Evolutionary conservation across 1,139 yeast species (phyloP).

Genomic region (Sugiyamaella castrensis): DNA sequence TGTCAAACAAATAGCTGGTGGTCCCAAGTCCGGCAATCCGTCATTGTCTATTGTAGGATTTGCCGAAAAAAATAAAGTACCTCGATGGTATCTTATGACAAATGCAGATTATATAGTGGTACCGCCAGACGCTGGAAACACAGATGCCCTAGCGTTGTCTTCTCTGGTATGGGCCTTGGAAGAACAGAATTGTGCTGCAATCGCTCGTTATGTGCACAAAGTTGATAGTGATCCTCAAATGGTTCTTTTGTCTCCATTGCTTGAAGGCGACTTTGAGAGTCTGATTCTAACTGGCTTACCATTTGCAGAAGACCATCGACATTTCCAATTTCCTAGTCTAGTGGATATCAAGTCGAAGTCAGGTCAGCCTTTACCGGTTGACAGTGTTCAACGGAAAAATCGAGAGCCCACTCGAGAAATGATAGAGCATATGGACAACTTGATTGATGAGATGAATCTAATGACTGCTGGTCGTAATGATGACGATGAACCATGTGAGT

Average conservation of each 20-base stretch:
- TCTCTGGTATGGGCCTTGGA: slow-evolving; percentile 56
- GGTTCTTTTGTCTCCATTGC: slow-evolving; percentile 56
- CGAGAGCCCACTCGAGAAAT: slow-evolving; percentile 39
- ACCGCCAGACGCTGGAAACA: slow-evolving; percentile 40
- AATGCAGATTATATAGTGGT: slow-evolving; percentile 61
- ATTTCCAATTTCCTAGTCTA: slow-evolving; percentile 57
- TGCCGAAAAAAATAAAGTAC: slow-evolving; percentile 45
- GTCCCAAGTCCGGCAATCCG: slow-evolving; percentile 11
- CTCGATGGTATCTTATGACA: slow-evolving; percentile 57
- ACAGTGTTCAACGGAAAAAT: slow-evolving; percentile 17
- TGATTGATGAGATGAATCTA: slow-evolving; percentile 43
- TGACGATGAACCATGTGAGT: slow-evolving; percentile 23
- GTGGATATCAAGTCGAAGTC: slow-evolving; percentile 38
- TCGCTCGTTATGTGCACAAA: slow-evolving; percentile 62
- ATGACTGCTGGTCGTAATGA: slow-evolving; percentile 26
- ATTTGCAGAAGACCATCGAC: slow-evolving; percentile 71
- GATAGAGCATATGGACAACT: slow-evolving; percentile 41
- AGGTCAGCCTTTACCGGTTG: slow-evolving; percentile 33
- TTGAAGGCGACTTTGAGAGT: slow-evolving; percentile 32
- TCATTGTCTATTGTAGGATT: slow-evolving; percentile 64
- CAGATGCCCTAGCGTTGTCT: slow-evolving; percentile 47
- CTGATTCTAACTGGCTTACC: slow-evolving; percentile 57
- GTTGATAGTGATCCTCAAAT: slow-evolving; percentile 45
- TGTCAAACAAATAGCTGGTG: slow-evolving; percentile 39
- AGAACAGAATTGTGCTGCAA: slow-evolving; percentile 48